Percentiles rank a stretch among this genome's conserved stretches.
These are phyloP conservation scores for Xylaria sp. DNA, from an alignment of 2,329 filamentous ascomycete species.

Conservation along the genomic window DNA sequence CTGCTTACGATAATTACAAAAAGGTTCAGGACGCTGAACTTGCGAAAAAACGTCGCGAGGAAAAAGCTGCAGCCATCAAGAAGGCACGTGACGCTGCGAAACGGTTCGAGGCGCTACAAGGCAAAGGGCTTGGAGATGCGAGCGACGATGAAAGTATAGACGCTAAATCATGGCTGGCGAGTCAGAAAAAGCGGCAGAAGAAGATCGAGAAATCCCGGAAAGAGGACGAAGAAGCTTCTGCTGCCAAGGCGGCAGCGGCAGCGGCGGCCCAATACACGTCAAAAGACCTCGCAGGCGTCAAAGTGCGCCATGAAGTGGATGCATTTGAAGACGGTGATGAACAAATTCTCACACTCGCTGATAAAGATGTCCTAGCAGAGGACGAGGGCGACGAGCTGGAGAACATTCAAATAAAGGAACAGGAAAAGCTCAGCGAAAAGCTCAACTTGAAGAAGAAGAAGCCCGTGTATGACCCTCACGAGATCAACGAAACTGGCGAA, in stretches of 20 bases:
- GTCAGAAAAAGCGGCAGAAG: conserved; percentile 93
- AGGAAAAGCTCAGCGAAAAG: conserved; percentile 77
- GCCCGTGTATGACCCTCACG: conserved; percentile 86
- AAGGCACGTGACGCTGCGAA: conserved; percentile 87
- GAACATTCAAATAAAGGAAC: conserved; percentile 76
- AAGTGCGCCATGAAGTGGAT: conserved; percentile 86
- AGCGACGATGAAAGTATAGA: conserved; percentile 74
- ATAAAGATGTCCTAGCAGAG: conserved; percentile 81
- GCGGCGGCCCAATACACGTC: conserved; percentile 79
- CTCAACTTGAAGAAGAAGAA: conserved; percentile 91
- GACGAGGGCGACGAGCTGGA: conserved; percentile 92
- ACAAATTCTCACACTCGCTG: conserved; percentile 93
- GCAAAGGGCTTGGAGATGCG: conserved; percentile 82
- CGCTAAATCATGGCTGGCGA: conserved; percentile 86
- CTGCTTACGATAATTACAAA: conserved; percentile 77
- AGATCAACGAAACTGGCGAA: conserved; percentile 72
- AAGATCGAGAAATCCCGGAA: conserved; percentile 82
- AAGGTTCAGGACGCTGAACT: conserved; percentile 75
- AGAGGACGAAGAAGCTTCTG: conserved; percentile 78
- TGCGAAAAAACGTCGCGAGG: conserved; percentile 80
- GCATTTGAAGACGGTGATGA: conserved; percentile 85
- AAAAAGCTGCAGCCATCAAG: conserved; percentile 83
- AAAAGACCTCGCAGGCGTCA: conserved; percentile 87
- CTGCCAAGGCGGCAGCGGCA: conserved; percentile 73
- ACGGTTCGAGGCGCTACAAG: conserved; percentile 78